Evolutionary conservation across 2,329 filamentous ascomycete genomes (phyloP).

Genomic region (Chaetomium globosum): DNA sequence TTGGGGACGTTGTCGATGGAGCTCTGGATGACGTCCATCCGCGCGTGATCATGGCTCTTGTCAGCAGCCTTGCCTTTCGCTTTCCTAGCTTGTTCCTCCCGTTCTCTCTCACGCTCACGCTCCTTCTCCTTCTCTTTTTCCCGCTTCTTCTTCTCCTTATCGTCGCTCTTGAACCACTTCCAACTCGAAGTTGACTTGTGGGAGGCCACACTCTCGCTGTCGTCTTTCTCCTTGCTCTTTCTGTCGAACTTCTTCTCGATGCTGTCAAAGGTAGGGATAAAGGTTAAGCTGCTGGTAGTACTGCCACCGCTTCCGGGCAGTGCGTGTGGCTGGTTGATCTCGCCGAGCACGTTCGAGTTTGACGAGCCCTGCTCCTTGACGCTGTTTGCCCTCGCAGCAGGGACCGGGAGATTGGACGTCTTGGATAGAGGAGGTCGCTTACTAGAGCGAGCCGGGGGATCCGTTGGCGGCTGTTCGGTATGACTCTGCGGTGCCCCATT

Average conservation of each 20-base stretch:
- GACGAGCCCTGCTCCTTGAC: slow-evolving; percentile 28
- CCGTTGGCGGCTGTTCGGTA: slow-evolving; percentile 43
- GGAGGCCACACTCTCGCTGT: slow-evolving; percentile 69
- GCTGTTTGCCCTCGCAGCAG: slow-evolving; percentile 15
- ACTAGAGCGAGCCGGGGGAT: slow-evolving; percentile 41
- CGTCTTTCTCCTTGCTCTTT: slow-evolving; percentile 71
- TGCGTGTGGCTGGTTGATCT: slow-evolving; percentile 68
- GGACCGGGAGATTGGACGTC: slow-evolving; percentile 20
- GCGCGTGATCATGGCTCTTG: slow-evolving; percentile 72
- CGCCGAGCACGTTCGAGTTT: slow-evolving; percentile 53
- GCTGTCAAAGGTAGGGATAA: slow-evolving; percentile 69
- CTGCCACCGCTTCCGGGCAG: slow-evolving; percentile 67
- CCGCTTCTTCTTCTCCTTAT: slow-evolving; percentile 70
- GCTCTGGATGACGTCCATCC: slow-evolving; percentile 82
- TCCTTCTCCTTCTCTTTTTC: slow-evolving; percentile 48
- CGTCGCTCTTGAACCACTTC: slow-evolving; percentile 82
- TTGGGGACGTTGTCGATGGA: slow-evolving; percentile 74
- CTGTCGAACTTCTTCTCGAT: slow-evolving; percentile 68
- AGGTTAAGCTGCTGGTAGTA: slow-evolving; percentile 75
- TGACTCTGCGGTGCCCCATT: slow-evolving; percentile 49
- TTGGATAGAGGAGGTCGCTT: slow-evolving; percentile 37
- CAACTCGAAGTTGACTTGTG: slow-evolving; percentile 77
- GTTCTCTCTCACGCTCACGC: slow-evolving; percentile 56
- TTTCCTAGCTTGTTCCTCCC: slow-evolving; percentile 56
- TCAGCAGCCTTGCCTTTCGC: slow-evolving; percentile 64